Percentiles rank a stretch among this genome's conserved stretches.
phyloP scores from a whole-genome alignment of 306 rosid genomes.

The Malus orientalis region DNA sequence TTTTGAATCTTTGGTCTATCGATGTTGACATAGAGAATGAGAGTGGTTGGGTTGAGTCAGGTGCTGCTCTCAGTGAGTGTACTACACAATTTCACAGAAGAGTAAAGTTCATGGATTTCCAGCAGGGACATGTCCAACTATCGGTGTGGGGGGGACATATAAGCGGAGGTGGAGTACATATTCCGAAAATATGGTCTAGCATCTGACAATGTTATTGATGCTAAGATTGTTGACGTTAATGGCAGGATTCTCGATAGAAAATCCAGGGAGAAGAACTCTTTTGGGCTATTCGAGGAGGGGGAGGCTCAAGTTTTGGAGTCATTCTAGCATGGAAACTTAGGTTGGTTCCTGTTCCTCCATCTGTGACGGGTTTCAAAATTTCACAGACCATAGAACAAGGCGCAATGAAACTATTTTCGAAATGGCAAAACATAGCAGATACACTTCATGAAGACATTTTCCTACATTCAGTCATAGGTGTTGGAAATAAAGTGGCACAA shows the following conservation, averaged over 20 bases:
- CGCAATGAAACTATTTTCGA: slow-evolving; percentile 37
- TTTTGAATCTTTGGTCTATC: slow-evolving; percentile 12
- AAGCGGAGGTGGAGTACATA: slow-evolving; percentile 11
- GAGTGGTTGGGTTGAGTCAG: slow-evolving; percentile 13
- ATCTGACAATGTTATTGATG: slow-evolving; percentile 52
- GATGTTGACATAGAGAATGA: background rate
- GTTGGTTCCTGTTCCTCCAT: slow-evolving; percentile 45
- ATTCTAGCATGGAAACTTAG: slow-evolving; percentile 61
- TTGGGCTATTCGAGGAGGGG: slow-evolving; percentile 75
- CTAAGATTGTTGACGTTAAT: slow-evolving; percentile 37
- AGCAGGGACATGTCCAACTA: slow-evolving; percentile 17
- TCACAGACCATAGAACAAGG: slow-evolving; percentile 33
- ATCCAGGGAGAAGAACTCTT: slow-evolving; percentile 62
- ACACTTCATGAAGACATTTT: slow-evolving; percentile 41
- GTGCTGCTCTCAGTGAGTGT: slow-evolving; percentile 16
- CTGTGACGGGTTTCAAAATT: slow-evolving; percentile 47
- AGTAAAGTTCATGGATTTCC: slow-evolving; percentile 17
- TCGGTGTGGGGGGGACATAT: slow-evolving; percentile 10
- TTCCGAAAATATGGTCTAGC: slow-evolving; percentile 52
- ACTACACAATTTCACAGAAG: slow-evolving; percentile 4
- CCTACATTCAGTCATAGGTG: slow-evolving; percentile 31
- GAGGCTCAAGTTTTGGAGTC: slow-evolving; percentile 59
- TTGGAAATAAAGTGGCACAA: slow-evolving; percentile 12
- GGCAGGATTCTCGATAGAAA: slow-evolving; percentile 46
- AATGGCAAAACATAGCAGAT: slow-evolving; percentile 55